Evolutionary conservation across 208 protist genomes (phyloP).

Genomic region (Crithidia brevicula): DNA sequence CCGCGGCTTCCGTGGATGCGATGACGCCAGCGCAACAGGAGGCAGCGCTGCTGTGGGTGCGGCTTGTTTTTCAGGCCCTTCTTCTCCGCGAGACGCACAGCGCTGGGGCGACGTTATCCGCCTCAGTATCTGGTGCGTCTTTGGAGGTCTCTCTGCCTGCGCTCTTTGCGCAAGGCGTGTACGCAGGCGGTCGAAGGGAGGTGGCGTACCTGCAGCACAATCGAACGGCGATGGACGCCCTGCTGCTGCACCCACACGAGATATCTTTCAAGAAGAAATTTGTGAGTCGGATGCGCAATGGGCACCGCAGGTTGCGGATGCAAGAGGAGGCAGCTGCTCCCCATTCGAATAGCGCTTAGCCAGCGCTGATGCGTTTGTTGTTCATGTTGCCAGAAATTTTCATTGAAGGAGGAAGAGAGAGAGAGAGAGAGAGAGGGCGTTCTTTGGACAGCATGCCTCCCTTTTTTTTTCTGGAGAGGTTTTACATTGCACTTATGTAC

Average conservation of each 20-base stretch:
- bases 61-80: slow-evolving; percentile 32
- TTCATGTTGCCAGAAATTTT: too few relatives aligned
- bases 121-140: slow-evolving; percentile 10
- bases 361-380: too few relatives aligned
- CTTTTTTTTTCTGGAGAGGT: too few relatives aligned
- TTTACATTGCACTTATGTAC: too few relatives aligned
- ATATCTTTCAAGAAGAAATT: slow-evolving; percentile 75
- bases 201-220: slow-evolving; percentile 80
- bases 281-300: slow-evolving; percentile 61
- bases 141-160: slow-evolving; percentile 40
- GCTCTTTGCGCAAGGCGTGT: slow-evolving; percentile 75
- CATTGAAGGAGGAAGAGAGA: too few relatives aligned
- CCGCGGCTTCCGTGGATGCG: too few relatives aligned
- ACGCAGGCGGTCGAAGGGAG: slow-evolving; percentile 59
- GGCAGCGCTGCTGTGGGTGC: slow-evolving; percentile 35
- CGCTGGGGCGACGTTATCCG: background rate
- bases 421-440: too few relatives aligned
- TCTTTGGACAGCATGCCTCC: too few relatives aligned
- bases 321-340: slow-evolving; percentile 50
- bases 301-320: slow-evolving; percentile 63
- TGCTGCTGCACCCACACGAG: slow-evolving; percentile 85
- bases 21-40: slow-evolving; percentile 18
- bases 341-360: slow-evolving; percentile 6
- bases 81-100: slow-evolving; percentile 29
- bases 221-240: slow-evolving; percentile 65